These are phyloP conservation scores for Euclidium syriacum DNA, from an alignment of 345 rosid genomes.

Conservation along the genomic window DNA sequence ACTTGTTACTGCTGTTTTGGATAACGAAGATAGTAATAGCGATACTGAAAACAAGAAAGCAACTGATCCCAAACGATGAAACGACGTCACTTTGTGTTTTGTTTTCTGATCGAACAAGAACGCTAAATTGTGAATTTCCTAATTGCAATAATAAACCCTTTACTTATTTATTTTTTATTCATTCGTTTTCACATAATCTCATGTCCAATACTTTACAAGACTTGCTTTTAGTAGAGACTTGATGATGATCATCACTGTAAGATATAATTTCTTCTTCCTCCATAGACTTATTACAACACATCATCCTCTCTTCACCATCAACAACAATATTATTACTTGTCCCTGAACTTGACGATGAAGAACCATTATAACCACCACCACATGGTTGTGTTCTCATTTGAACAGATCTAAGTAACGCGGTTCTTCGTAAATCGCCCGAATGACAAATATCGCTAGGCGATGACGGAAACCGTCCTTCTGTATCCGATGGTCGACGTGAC, in stretches of 20 bases:
- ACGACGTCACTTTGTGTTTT: too few species aligned
- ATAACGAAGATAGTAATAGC: too few species aligned
- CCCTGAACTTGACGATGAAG: constrained; percentile 55
- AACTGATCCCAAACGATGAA: too few species aligned
- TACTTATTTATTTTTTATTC: too few species aligned
- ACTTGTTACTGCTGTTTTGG: too few species aligned
- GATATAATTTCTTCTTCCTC: constrained; percentile 63
- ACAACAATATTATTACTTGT: constrained; percentile 36
- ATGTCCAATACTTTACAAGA: constrained; percentile 40
- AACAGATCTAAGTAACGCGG: constrained; percentile 89
- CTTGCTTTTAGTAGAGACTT: constrained; percentile 43
- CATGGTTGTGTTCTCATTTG: constrained; percentile 90
- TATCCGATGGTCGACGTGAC: constrained; percentile 77
- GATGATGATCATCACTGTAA: too few species aligned
- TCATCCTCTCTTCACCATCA: constrained; percentile 55
- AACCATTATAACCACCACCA: too few species aligned
- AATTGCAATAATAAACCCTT: too few species aligned
- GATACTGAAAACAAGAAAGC: too few species aligned
- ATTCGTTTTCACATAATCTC: constrained; percentile 38
- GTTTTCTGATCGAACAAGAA: too few species aligned
- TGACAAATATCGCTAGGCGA: constrained; percentile 98
- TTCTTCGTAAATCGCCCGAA: constrained; percentile 85
- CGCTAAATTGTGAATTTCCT: too few species aligned
- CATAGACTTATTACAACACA: constrained; percentile 64
- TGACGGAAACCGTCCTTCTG: constrained; percentile 91